phyloP scores from a whole-genome alignment of 2,329 filamentous ascomycete genomes.

The Beauveria scarabaeidicola region DNA sequence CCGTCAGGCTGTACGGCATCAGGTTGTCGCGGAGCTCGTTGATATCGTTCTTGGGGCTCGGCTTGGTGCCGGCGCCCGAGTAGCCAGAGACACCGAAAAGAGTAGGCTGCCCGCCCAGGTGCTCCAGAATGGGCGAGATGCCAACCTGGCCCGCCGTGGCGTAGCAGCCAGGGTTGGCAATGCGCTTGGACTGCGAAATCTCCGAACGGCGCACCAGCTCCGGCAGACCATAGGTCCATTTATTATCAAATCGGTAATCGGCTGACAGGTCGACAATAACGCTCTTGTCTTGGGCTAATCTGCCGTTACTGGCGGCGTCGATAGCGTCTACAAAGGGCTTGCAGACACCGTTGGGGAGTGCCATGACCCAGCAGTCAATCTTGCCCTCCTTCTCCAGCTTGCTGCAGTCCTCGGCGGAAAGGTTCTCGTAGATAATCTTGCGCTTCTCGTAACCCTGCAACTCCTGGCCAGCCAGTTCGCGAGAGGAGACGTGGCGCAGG shows the following conservation, averaged over 20 bases:
- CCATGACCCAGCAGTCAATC: conserved; percentile 97
- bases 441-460: conserved; percentile 86
- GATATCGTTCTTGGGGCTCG: conserved; percentile 87
- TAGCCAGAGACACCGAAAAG: conserved; percentile 91
- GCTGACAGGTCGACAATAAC: conserved; percentile 89
- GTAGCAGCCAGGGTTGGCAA: conserved; percentile 92
- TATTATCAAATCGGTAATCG: conserved; percentile 81
- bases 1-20: conserved; percentile 69
- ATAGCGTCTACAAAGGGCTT: conserved; percentile 89
- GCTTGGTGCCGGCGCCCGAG: conserved; percentile 91
- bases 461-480: conserved; percentile 80
- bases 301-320: conserved; percentile 28
- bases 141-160: conserved; percentile 88
- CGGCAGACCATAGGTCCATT: conserved; percentile 85
- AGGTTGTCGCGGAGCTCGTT: conserved; percentile 76
- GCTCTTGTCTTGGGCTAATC: conserved; percentile 42
- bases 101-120: conserved; percentile 70
- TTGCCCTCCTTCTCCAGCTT: conserved; percentile 76
- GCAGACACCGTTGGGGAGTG: conserved; percentile 90
- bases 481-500: conserved; percentile 83
- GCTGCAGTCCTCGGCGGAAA: conserved; percentile 77
- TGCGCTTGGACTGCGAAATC: conserved; percentile 73
- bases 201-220: conserved; percentile 71
- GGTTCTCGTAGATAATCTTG: conserved; percentile 85
- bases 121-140: conserved; percentile 70